A percentile compares a stretch with the other conserved stretches of the same genome.
phyloP scores from a whole-genome alignment of 257 asterid genomes.

The Petunia secreta region DNA sequence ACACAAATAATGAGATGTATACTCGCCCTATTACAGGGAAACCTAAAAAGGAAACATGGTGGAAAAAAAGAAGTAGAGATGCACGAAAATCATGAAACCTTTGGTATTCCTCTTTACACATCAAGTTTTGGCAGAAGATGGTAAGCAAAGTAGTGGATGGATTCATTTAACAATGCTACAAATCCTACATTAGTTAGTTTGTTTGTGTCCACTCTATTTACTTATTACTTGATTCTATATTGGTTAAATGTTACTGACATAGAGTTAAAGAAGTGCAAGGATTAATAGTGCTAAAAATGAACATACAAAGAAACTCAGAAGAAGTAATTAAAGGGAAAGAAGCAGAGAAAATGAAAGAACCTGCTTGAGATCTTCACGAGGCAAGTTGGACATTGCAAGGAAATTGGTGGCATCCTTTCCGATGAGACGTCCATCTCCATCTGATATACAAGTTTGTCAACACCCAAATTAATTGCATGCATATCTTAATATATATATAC shows the following conservation, averaged over 20 bases:
- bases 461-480: not conserved
- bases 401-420: conserved; percentile 90
- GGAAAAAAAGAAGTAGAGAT: not conserved
- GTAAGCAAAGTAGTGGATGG: no score
- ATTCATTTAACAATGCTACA: no score
- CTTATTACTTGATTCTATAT: no score
- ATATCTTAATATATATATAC: not conserved
- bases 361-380: conserved; percentile 96
- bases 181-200: no score
- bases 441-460: conserved; percentile 36
- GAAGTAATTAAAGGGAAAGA: not conserved
- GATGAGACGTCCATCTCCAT: conserved; percentile 88
- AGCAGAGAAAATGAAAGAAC: conserved; percentile 31
- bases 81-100: no score
- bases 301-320: not conserved
- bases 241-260: no score
- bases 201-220: not conserved
- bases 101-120: no score
- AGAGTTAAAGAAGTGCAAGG: not conserved
- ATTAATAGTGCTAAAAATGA: not conserved
- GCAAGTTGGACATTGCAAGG: conserved; percentile 76
- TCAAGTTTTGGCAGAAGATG: no score
- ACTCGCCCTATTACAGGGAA: not conserved
- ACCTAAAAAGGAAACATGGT: no score
- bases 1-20: not conserved